phyloP scores from a whole-genome alignment of 768 basidiomycete species.

The Sarcodon sp. region DNA sequence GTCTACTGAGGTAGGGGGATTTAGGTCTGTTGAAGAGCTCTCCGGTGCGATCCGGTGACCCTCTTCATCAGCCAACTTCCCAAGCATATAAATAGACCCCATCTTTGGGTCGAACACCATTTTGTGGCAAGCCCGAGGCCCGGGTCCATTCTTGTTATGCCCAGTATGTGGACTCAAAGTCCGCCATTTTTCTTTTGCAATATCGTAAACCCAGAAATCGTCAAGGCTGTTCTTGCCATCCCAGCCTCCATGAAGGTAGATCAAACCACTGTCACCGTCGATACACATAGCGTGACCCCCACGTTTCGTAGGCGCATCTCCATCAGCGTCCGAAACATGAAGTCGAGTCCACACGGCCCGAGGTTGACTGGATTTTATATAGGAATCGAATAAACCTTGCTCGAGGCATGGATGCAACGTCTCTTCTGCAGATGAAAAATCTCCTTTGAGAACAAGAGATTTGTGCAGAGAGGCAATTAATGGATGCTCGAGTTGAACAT shows the following conservation, averaged over 20 bases:
- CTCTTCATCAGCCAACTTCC: constrained; percentile 49
- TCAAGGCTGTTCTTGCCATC: constrained; percentile 60
- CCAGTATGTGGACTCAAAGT: constrained; percentile 43
- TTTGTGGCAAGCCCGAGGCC: constrained; percentile 66
- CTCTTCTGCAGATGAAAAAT: constrained; percentile 46
- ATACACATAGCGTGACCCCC: constrained; percentile 81
- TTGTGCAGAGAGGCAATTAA: constrained; percentile 54
- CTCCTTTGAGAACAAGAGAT: constrained; percentile 49
- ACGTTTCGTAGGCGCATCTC: constrained; percentile 51
- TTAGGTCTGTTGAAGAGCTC: neutral
- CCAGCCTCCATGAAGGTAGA: constrained; percentile 77
- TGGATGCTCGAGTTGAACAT: constrained; percentile 55
- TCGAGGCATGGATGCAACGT: constrained; percentile 36
- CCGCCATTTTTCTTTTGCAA: constrained; percentile 47
- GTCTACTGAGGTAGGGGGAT: neutral
- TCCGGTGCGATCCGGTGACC: constrained; percentile 1
- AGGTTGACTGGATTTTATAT: constrained; percentile 44
- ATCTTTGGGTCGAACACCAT: constrained; percentile 69
- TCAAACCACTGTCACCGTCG: constrained; percentile 42
- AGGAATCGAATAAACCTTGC: constrained; percentile 48
- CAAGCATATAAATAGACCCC: constrained; percentile 62
- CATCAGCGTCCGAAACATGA: constrained; percentile 46
- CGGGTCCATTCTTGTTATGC: constrained; percentile 50
- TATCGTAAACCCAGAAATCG: constrained; percentile 69
- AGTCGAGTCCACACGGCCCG: constrained; percentile 50